Base-by-base conservation (phyloP, 2,329 filamentous ascomycete species). In the Aureobasidium sp. region DNA sequence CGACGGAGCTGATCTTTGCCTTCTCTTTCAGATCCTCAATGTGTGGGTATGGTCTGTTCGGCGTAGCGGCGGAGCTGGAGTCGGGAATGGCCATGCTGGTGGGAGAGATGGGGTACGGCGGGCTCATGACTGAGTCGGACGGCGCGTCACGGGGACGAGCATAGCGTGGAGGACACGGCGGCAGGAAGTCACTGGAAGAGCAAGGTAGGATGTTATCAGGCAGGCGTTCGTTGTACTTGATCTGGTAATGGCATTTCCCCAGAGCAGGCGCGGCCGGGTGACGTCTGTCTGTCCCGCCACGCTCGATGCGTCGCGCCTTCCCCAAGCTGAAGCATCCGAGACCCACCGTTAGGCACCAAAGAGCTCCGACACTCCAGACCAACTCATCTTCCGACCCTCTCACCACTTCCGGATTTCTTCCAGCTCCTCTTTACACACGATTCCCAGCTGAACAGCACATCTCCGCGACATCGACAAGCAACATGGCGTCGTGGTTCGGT, bases 401-500 rank as follows among this genome's bases (percentile, higher is more conserved):
- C 33, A 27, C 49, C 49, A 52, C 49, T n/a, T 11, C 12, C 31
- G 8, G 42, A 42, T 2, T 19, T 14, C 39, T 9, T 15, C 3
- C 19, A 3, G 4, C 6, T 9, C 6, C 31, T 31, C 15, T 19
- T 3, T 17, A n/a, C 22, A 42, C 24, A 54, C 15, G 12, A 11
- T 19, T 5, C 9, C 2, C 37, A 54, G 37, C 50, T 19, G 15
- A 7, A 54, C 17, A 54, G 17, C 35, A 29, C 50, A 35, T 31
- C n/a, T 9, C 3, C 19, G 24, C 15, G 22, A 27, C 17, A 29
- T 6, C 9, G 1, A 8, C 61, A 88, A 82, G 82, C 42, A 37
- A 17, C 2, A 97, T 97, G 92, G 87, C 91, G 73, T 91, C 92
- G 82, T 99, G 93, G 93, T 97, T 96, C 74, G 90, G 89, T 68